Evolutionary conservation across 176 grass and related monocot genomes (phyloP), one percentile per base, ranked within the genome.

Genomic region (sorghum (Sorghum bicolor)): DNA sequence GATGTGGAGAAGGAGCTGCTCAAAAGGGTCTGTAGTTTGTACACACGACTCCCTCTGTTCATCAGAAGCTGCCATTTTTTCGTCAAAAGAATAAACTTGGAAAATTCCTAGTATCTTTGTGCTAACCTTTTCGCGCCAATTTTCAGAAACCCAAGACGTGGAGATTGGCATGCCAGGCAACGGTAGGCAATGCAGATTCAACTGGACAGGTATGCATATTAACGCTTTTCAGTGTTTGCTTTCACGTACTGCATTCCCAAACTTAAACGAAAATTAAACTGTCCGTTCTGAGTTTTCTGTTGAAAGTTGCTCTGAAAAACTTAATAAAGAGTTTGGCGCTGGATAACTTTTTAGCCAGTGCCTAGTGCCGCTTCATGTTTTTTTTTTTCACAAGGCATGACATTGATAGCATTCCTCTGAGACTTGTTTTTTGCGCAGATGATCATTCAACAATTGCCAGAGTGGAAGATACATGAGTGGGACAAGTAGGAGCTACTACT

Each of bases 131-230:
- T 22, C 10, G 12, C 4, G 32, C 5, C 74, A 19, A 20, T 77
- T 34, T 80, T 81, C 82, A 98, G 96, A 90, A 95, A 80, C 89
- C 96, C 13, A 96, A 95, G 83, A 87, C 85, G 22, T 98, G 96
- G 96, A 95, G 96, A 82, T 87, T 98, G 71, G 93, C 96, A 38
- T 98, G 96, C 77, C 93, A 95, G 83, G 89, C 93, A 57, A 86
- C 85, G 11, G 96, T 98, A 55, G 96, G 91, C 41, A 92, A 85
- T 15, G 64, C 87, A 57, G 93, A 98, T 87, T 95, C 96, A 31
- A 93, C 83, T 78, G 96, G 96, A 67, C 91, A 95, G 72, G 96
- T 92, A 68, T 53, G 81, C 2, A 11, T 10, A 17, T n/a, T n/a
- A 33, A 34, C 25, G 10, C 26, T 43, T n/a, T 60, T 28, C 67